Base-by-base conservation (phyloP, 106 monocot genomes). In the Vanilla planifolia region DNA sequence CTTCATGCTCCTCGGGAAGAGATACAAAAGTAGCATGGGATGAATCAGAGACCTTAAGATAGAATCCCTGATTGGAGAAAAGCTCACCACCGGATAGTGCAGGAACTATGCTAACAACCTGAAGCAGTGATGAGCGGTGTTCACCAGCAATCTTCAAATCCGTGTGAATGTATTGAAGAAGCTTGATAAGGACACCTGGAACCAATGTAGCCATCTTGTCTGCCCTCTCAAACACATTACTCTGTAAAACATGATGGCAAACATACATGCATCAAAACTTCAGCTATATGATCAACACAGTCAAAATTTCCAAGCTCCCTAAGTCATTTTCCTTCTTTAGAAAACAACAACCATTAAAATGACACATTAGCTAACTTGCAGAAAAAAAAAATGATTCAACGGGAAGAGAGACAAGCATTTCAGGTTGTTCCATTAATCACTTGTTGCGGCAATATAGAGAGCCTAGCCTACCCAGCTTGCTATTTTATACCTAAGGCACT, bases 1-100 rank as follows among this genome's bases (percentile, higher is more conserved):
- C 92, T 56, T 88, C 68, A 5, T 92, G 80, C 43, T 88, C 88
- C 21, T 88, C 80, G 3, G 78, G 63, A 24, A 92, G 73, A 33
- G 84, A 79, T 4, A 81, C 88, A 26, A 88, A 92, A 14, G 92
- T 79, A 5, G 92, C 92, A 74, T 92, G 88, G 9, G 92, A 84
- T 27, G 92, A 92, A 60, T 92, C 92, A 0, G 92, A 92, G 65
- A 92, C 84, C 56, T 92, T 92, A 25, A 92, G 78, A 55, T 84
- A 92, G 66, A 92, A 92, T 55, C 92, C 92, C 33, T 79, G 61
- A 81, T 79, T 92, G 11, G 84, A 59, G 64, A 76, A 92, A 14
- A 92, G 84, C 35, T 92, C 92, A 27, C 75, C 62, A 0, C 88
- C 81, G 3, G 88, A 74, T 13, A 92, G 78, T 4, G 92, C 80